Base-by-base conservation (phyloP, 345 rosid species). In the Acer campestre region DNA sequence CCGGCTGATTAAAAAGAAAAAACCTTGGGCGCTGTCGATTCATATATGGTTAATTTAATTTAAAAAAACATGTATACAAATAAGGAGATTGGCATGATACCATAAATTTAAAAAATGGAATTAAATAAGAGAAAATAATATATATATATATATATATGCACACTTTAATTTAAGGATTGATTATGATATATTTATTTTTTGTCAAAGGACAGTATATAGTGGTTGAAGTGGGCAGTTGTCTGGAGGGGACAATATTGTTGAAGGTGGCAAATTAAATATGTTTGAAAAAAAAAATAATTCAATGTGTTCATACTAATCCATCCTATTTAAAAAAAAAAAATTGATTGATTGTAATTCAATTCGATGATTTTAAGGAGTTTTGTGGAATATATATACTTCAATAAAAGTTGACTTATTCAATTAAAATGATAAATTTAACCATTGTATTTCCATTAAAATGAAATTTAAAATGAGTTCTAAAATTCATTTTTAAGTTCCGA, bases 21-120 rank as follows among this genome's bases (percentile, higher is more conserved):
- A 35, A 35, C 38, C 0, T 64, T 75, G 80, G 64, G 29, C 4
- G 67, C 77, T 48, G 75, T 44, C 78, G 10, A 46, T 25, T 25
- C 27, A 0, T 1, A 25, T n/a, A n/a, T 38, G 23, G 13, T 16
- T 48, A 66, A 64, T 38, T 63, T 40, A 3, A 3, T 31, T 35
- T 35, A 0, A 35, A 35, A 35, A 4, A 35, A 3, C 35, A 35
- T 35, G 38, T 35, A 35, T 65, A 27, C 7, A 11, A 6, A 40
- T 67, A 0, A 59, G 18, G 23, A 59, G 8, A 59, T 59, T 59
- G 22, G 22, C 22, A 18, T 6, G 23, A n/a, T 18, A 56, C 61
- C 22, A 1, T 56, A n/a, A 23, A 56, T 56, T 56, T 0, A 7
- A 20, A n/a, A 56, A 56, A 56, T 18, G 3, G 6, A n/a, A 56